Evolutionary conservation across 2,329 filamentous ascomycete genomes (phyloP).

Genomic region (Ambrosiella beaveri): DNA sequence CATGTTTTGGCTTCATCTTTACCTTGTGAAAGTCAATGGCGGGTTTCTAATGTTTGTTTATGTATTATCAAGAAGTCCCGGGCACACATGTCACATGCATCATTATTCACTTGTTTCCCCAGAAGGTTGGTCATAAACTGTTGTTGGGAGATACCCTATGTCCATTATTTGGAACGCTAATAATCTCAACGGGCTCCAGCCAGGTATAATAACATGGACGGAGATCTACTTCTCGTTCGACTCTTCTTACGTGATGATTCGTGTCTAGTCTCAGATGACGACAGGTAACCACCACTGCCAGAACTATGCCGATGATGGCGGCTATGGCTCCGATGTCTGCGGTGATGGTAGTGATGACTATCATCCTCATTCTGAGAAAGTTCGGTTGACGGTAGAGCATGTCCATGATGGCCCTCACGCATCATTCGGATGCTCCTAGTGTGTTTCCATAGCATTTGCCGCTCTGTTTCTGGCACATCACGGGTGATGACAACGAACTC

Average conservation of each 20-base stretch:
- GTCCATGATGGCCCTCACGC: slow-evolving; percentile 16
- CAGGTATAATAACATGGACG: slow-evolving; percentile 38
- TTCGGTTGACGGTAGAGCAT: not conserved
- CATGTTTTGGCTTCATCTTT: not conserved
- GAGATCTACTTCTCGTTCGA: slow-evolving; percentile 38
- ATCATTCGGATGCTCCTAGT: slow-evolving; percentile 46
- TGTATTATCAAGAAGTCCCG: not conserved
- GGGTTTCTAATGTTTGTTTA: too few relatives aligned
- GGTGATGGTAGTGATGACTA: slow-evolving; percentile 28
- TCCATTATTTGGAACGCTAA: too few relatives aligned
- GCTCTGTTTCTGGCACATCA: slow-evolving; percentile 54
- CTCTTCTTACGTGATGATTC: slow-evolving; percentile 42
- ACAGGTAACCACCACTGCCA: not conserved
- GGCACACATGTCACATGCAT: not conserved
- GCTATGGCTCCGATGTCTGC: slow-evolving; percentile 22
- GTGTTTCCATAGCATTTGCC: slow-evolving; percentile 56
- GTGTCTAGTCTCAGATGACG: slow-evolving; percentile 26
- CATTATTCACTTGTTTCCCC: not conserved
- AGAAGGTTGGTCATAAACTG: not conserved
- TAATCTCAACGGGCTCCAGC: slow-evolving; percentile 27
- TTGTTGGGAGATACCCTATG: too few relatives aligned
- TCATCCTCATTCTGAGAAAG: slow-evolving; percentile 20
- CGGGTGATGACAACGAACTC: slow-evolving; percentile 56
- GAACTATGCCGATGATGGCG: not conserved
- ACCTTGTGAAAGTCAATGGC: not conserved